A percentile compares a stretch with the other conserved stretches of the same genome.
Evolutionary conservation across 1,284 basidiomycete genomes (phyloP).

Genomic region (Papiliotrema laurentii): DNA sequence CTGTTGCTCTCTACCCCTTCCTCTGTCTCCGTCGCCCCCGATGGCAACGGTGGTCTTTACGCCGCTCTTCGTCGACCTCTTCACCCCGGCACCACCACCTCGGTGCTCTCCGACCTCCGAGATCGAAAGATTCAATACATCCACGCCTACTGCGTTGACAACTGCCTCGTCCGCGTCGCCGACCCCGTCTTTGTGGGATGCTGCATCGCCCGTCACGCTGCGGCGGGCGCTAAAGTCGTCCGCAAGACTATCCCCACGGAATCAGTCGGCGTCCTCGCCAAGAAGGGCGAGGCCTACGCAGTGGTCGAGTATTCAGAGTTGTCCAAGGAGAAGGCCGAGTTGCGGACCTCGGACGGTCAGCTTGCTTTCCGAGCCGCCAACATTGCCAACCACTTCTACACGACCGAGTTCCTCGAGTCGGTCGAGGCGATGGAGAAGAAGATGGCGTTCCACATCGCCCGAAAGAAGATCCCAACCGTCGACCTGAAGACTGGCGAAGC

Average conservation of each 20-base stretch:
- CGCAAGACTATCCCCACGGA: conserved; percentile 82
- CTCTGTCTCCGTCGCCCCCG: conserved; percentile 85
- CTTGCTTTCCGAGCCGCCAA: conserved; percentile 91
- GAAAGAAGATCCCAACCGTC: conserved; percentile 91
- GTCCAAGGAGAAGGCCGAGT: conserved; percentile 75
- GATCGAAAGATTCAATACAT: conserved; percentile 78
- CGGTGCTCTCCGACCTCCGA: conserved; percentile 79
- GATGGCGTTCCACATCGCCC: conserved; percentile 95
- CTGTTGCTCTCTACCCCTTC: conserved; percentile 77
- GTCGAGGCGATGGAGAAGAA: conserved; percentile 80
- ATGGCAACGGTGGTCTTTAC: conserved; percentile 97
- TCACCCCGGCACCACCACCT: conserved; percentile 54
- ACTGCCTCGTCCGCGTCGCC: conserved; percentile 95
- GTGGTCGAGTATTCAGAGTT: conserved; percentile 99
- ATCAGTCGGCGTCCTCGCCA: conserved; percentile 90
- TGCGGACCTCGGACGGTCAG: conserved; percentile 65
- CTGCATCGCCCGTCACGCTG: conserved; percentile 76
- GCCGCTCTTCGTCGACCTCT: conserved; percentile 81
- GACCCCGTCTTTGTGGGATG: conserved; percentile 96
- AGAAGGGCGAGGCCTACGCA: conserved; percentile 72
- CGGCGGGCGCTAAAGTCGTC: conserved; percentile 94
- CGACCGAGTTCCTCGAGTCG: conserved; percentile 72
- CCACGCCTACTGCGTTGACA: conserved; percentile 97
- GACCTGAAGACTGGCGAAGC: conserved; percentile 60
- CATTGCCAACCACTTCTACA: conserved; percentile 99